Percentiles rank a stretch among this genome's conserved stretches.
These are phyloP conservation scores for Kodamaea kaohsiungensis DNA, from an alignment of 805 yeast species.

Conservation along the genomic window DNA sequence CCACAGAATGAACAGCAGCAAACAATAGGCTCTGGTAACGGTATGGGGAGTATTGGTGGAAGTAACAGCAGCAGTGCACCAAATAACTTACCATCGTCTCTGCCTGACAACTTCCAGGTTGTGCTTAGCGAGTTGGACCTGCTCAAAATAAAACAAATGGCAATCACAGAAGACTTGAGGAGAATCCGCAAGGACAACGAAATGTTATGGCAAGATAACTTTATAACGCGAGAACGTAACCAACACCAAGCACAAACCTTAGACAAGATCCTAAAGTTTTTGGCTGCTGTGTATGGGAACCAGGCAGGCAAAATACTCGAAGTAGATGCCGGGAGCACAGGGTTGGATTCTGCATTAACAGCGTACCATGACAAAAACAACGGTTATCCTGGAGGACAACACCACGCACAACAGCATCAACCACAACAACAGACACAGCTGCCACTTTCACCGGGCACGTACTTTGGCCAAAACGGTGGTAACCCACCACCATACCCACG, in stretches of 20 bases:
- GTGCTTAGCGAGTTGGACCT: conserved; percentile 71
- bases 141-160: conserved; percentile 73
- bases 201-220: conserved; percentile 87
- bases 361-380: conserved; percentile 13
- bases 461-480: conserved; percentile 3
- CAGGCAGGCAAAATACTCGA: conserved; percentile 53
- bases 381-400: conserved; percentile 6
- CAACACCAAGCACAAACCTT: conserved; percentile 84
- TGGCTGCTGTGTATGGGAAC: conserved; percentile 77
- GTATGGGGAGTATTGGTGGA: conserved; percentile 18
- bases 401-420: conserved; percentile 5
- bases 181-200: conserved; percentile 87
- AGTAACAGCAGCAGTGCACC: neutral
- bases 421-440: conserved; percentile 7
- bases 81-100: neutral
- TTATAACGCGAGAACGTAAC: conserved; percentile 79
- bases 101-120: conserved; percentile 43
- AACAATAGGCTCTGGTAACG: conserved; percentile 21
- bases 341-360: conserved; percentile 15
- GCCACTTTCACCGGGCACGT: conserved; percentile 7
- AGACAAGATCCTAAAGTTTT: conserved; percentile 81
- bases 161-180: conserved; percentile 80
- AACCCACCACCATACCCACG: neutral
- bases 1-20: conserved; percentile 22
- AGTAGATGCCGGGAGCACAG: conserved; percentile 24